Percentiles rank a stretch among this genome's conserved stretches.
phyloP scores from a whole-genome alignment of 306 rosid species.

The Gillenia trifoliata region DNA sequence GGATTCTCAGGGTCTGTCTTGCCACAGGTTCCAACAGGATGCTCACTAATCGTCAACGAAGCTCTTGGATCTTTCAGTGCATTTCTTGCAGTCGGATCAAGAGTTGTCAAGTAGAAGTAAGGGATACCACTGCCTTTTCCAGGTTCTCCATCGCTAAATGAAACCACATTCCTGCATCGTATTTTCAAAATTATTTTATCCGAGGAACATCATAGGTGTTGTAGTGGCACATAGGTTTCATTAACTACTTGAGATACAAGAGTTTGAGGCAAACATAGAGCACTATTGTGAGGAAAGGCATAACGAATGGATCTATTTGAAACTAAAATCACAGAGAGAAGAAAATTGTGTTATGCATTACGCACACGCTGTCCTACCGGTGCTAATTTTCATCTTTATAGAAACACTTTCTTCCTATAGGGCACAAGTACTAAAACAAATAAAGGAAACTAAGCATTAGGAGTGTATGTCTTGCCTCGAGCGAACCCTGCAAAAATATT shows the following conservation, averaged over 20 bases:
- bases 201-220: too few species aligned
- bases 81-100: constrained; percentile 80
- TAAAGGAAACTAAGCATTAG: not conserved
- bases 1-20: constrained; percentile 80
- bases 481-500: not conserved
- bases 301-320: not conserved
- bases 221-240: not conserved
- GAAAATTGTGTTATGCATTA: not conserved
- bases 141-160: constrained; percentile 81
- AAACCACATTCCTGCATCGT: constrained; percentile 72
- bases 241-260: not conserved
- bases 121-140: constrained; percentile 65
- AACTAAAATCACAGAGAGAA: not conserved
- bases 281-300: not conserved
- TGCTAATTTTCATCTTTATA: not conserved
- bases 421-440: not conserved
- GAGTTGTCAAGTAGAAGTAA: constrained; percentile 82
- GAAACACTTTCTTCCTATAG: not conserved
- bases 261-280: not conserved
- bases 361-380: not conserved
- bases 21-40: constrained; percentile 87
- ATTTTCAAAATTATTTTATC: constrained; percentile 4
- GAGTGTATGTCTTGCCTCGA: not conserved
- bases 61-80: constrained; percentile 62
- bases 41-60: constrained; percentile 75